Evolutionary conservation across 2,329 filamentous ascomycete genomes (phyloP).

Genomic region (Rhynchosporium agropyri): DNA sequence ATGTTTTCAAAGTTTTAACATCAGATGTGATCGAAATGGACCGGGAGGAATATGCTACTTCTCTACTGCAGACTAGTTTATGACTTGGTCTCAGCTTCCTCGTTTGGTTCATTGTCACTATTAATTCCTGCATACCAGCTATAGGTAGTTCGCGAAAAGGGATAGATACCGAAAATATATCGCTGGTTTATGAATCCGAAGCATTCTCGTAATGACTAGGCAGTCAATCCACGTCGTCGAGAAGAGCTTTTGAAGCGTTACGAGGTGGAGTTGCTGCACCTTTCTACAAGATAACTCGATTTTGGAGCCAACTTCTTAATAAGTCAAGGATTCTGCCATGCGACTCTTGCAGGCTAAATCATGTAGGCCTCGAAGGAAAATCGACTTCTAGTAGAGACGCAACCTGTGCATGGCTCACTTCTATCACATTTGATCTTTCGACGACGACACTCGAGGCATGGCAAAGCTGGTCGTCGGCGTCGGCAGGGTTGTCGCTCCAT

Average conservation of each 20-base stretch:
- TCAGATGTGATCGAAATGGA: not conserved
- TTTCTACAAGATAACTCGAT: too few species aligned
- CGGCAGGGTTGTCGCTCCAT: slow-evolving; percentile 24
- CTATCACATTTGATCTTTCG: slow-evolving; percentile 49
- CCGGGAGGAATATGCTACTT: slow-evolving; percentile 36
- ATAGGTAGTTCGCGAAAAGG: not conserved
- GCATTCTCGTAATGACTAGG: not conserved
- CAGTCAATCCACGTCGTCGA: not conserved
- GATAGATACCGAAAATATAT: slow-evolving; percentile 1
- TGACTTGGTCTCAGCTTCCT: slow-evolving; percentile 43
- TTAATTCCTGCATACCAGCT: slow-evolving; percentile 29
- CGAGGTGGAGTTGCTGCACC: not conserved
- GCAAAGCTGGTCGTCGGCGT: slow-evolving; percentile 38
- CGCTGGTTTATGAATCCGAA: not conserved
- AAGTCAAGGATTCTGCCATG: not conserved
- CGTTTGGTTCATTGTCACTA: slow-evolving; percentile 45
- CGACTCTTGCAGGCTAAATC: not conserved
- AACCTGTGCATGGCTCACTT: slow-evolving; percentile 45
- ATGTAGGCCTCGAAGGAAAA: slow-evolving; percentile 32
- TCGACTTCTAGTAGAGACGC: slow-evolving; percentile 37
- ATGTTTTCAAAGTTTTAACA: not conserved
- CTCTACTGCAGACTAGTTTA: slow-evolving; percentile 41
- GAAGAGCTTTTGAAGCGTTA: not conserved
- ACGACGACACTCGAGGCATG: slow-evolving; percentile 47
- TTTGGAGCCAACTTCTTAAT: not conserved